Conservation (phyloP, 805 yeast species). For the Cyberlindnera amylophila region DNA sequence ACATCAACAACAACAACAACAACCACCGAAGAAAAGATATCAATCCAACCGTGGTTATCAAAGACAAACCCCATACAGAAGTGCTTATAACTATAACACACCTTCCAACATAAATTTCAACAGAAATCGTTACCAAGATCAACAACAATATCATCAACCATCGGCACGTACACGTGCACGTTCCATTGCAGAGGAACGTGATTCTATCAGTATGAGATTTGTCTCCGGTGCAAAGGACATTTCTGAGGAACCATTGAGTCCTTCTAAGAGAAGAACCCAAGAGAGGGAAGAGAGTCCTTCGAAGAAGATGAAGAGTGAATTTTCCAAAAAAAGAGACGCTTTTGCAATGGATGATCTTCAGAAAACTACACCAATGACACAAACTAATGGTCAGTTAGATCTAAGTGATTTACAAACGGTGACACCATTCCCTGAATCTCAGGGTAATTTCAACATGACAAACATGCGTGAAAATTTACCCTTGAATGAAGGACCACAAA, state of each 20-base stretch:
- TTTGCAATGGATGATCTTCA: slow-evolving; percentile 1
- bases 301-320: neutral
- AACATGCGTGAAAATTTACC: slow-evolving; percentile 1
- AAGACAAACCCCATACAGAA: no score
- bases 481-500: neutral
- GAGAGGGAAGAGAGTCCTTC: neutral
- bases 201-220: neutral
- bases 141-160: neutral
- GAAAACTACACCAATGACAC: slow-evolving; percentile 1
- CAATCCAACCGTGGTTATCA: no score
- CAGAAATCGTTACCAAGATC: no score
- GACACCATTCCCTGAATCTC: slow-evolving; percentile 13
- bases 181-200: no score
- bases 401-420: slow-evolving; percentile 7
- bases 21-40: no score
- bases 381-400: slow-evolving; percentile 1
- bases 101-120: no score
- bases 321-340: neutral
- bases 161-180: neutral
- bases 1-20: no score
- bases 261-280: neutral
- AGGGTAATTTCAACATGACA: slow-evolving; percentile 8
- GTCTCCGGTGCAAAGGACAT: neutral
- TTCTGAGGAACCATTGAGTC: neutral
- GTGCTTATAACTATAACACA: no score